Evolutionary conservation across 2,329 filamentous ascomycete genomes (phyloP).

Genomic region (Arthrinium puccinioides): DNA sequence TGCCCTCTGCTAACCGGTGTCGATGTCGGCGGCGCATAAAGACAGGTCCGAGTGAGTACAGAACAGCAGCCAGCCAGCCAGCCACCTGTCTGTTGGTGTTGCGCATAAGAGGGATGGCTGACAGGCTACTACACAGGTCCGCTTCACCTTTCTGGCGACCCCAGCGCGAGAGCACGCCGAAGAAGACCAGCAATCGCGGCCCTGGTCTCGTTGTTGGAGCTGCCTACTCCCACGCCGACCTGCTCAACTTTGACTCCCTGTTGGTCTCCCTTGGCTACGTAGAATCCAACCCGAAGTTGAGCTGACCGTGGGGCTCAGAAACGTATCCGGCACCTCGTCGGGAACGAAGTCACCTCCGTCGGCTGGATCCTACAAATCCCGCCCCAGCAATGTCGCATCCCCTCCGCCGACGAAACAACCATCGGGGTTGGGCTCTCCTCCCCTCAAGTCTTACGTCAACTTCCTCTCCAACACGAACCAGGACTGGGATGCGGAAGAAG

Average conservation of each 20-base stretch:
- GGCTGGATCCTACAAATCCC: conserved; percentile 44
- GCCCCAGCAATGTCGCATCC: conserved; percentile 49
- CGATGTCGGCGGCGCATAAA: conserved; percentile 19
- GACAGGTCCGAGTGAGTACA: conserved; percentile 57
- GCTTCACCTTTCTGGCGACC: conserved; percentile 84
- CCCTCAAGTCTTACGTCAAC: conserved; percentile 69
- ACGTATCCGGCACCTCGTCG: conserved; percentile 50
- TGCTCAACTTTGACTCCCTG: conserved; percentile 80
- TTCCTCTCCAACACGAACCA: conserved; percentile 77
- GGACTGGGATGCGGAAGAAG: conserved; percentile 64
- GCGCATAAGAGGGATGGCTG: too few relatives aligned
- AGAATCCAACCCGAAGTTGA: background rate
- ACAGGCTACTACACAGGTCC: conserved; percentile 63
- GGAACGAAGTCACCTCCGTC: conserved; percentile 71
- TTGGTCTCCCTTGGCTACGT: conserved; percentile 35
- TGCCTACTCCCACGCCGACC: conserved; percentile 92
- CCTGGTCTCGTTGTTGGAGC: conserved; percentile 79
- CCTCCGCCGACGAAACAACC: conserved; percentile 37
- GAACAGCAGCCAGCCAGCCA: too few relatives aligned
- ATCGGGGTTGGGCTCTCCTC: conserved; percentile 50
- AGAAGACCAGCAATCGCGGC: conserved; percentile 47
- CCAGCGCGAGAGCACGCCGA: conserved; percentile 44
- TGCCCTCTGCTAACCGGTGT: conserved; percentile 9
- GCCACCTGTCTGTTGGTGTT: conserved; percentile 2
- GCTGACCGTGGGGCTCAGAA: conserved; percentile 32